Evolutionary conservation across 495 filamentous ascomycete species (phyloP).

Genomic region (Penicillium silybi): DNA sequence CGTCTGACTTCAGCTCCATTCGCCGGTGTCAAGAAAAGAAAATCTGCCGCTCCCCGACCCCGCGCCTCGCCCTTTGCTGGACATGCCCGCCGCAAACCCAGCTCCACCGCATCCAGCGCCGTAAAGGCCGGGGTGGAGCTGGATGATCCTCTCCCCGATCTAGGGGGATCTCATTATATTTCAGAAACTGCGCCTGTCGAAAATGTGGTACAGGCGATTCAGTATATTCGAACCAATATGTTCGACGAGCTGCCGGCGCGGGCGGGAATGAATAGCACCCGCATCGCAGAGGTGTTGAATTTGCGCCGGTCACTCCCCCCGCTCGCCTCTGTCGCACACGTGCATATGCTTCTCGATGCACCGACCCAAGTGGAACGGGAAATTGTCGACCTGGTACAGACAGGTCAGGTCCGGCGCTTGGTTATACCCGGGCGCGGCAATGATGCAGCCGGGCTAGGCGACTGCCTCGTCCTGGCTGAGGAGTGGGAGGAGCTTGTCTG

Average conservation of each 20-base stretch:
- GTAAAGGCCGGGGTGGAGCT: slow-evolving; percentile 41
- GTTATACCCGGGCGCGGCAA: slow-evolving; percentile 61
- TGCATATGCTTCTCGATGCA: slow-evolving; percentile 62
- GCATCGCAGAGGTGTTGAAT: slow-evolving; percentile 67
- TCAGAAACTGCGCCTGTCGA: slow-evolving; percentile 49
- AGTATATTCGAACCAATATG: slow-evolving; percentile 58
- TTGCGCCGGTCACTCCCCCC: slow-evolving; percentile 63
- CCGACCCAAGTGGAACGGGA: slow-evolving; percentile 72
- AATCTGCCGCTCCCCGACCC: slow-evolving; percentile 18
- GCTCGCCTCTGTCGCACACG: slow-evolving; percentile 65
- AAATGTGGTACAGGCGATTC: slow-evolving; percentile 62
- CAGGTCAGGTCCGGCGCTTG: slow-evolving; percentile 61
- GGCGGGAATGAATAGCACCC: slow-evolving; percentile 69
- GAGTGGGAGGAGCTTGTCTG: slow-evolving; percentile 60
- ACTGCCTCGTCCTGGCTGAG: slow-evolving; percentile 60
- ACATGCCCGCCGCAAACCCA: slow-evolving; percentile 56
- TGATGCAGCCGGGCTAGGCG: slow-evolving; percentile 58
- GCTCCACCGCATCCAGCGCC: slow-evolving; percentile 27
- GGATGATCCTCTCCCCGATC: slow-evolving; percentile 38
- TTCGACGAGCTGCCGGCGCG: slow-evolving; percentile 65
- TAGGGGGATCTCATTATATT: slow-evolving; percentile 35
- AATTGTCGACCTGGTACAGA: slow-evolving; percentile 57
- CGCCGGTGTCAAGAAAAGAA: slow-evolving; percentile 42
- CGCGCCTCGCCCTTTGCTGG: slow-evolving; percentile 48
- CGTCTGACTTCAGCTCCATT: slow-evolving; percentile 45